Base-by-base conservation (phyloP, 805 yeast genomes). In the Kluyveromyces dobzhanskii region DNA sequence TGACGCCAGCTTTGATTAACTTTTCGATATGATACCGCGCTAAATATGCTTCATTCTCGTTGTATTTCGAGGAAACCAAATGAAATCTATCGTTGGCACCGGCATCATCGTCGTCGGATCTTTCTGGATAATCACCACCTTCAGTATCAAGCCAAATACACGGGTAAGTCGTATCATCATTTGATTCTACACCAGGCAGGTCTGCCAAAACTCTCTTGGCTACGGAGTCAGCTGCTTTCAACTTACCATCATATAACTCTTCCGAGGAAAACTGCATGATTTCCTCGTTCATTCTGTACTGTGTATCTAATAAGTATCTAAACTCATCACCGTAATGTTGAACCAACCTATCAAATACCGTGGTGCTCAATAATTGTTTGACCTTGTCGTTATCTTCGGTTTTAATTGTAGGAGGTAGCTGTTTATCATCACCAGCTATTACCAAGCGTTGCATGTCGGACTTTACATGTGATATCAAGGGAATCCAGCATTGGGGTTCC, bases 401-500 rank as follows among this genome's bases (percentile, higher is more conserved):
- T 51, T 87, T 87, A 12, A 90, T 72, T 0, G 95, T 85, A 2
- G 98, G 97, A 0, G 97, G 90, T 24, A 90, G 65, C 59, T 90
- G 98, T 62, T 77, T 77, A 53, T 88, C 82, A 56, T 90, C 98
- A 38, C 98, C 98, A 0, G 97, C 97, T 17, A 90, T 70, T 1
- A 90, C 74, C 17, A 90, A 57, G 39, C 78, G 70, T 26, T 69
- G 67, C 30, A 75, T 58, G 30, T 57, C 43, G 17, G 69, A 64
- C 7, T 76, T 70, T 11, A 70, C 61, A 50, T 84, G 90, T 28
- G 73, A 71, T 3, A 86, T 67, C 5, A 92, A 44, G 1, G 98
- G 97, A 17, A 90, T 87, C 97, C 97, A 88, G 52, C 97, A 87
- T 48, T 90, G 95, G 1, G 97, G 95, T 53, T 90, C 96, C 39